Base-by-base conservation (phyloP, 1,284 basidiomycete genomes). In the Trichosporon sp. region DNA sequence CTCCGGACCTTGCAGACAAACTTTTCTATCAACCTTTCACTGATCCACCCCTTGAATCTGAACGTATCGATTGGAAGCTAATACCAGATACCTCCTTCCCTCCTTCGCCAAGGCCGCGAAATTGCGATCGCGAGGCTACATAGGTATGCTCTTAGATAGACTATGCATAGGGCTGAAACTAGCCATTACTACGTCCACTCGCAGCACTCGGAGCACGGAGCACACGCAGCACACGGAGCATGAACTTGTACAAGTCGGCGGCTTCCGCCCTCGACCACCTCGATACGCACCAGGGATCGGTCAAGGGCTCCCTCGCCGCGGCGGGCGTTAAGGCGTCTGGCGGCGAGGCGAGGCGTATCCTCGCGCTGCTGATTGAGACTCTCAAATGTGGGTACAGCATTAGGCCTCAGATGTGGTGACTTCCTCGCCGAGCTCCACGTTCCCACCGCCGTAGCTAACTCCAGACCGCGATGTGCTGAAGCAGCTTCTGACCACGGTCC, bases 221-320 rank as follows among this genome's bases (percentile, higher is more conserved):
- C 38, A 40, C 38, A 40, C 38, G 11, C 38, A 12, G 38, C 38
- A 40, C 38, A 40, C 38, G 38, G 38, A 80, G 81, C 84, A 96
- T 96, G 93, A 94, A 95, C 86, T 94, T 96, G 85, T 96, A 96
- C 86, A 93, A 93, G 85, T 90, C 92, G 80, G 92, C 92, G 74
- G 91, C 91, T 73, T 87, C 89, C 77, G 88, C 90, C 4, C 87
- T 97, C 78, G 93, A 96, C 80, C 90, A 90, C 76, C 87, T 97
- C 70, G 92, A 95, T 80, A 88, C 89, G 68, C 93, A 91, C 82
- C 88, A 92, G 83, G 93, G 93, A 12, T 94, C 92, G 6, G 91
- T 97, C 80, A 79, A 75, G 70, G 77, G 78, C 14, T 74, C 76
- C 48, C 78, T 83, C 2, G 79, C 78, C 2, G 78, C 78, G 16